Percentiles rank a stretch among this genome's conserved stretches.
Evolutionary conservation across 108 stramenopile genomes (phyloP).

Genomic region (Fragilariopsis cylindrus): DNA sequence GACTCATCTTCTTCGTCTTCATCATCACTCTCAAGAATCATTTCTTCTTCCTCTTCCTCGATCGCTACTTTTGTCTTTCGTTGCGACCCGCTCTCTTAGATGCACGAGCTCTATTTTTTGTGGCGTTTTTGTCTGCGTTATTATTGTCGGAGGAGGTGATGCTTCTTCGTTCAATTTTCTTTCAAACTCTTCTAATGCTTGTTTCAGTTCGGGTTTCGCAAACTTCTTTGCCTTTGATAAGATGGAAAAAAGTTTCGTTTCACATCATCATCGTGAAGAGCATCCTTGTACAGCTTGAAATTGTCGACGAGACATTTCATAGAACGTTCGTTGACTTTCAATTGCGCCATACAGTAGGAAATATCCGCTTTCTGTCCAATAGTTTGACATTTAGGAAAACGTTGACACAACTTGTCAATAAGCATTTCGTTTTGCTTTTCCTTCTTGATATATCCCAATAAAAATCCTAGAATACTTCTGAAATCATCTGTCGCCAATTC

Average conservation of each 20-base stretch:
- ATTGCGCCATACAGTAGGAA: conserved; percentile 92
- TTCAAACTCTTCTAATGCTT: conserved; percentile 86
- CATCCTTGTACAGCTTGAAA: conserved; percentile 88
- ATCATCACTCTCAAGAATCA: conserved; percentile 27
- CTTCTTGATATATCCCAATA: conserved; percentile 95
- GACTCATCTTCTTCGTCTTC: conserved; percentile 20
- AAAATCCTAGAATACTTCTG: conserved; percentile 87
- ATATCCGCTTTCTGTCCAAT: conserved; percentile 84
- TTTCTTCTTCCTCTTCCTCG: conserved; percentile 1
- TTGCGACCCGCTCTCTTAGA: conserved; percentile 51
- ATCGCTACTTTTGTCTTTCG: conserved; percentile 29
- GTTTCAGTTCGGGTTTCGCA: conserved; percentile 79
- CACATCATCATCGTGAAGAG: conserved; percentile 91
- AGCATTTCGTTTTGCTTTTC: conserved; percentile 93
- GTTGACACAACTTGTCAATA: conserved; percentile 91
- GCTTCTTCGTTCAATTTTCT: conserved; percentile 66
- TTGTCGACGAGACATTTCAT: conserved; percentile 84
- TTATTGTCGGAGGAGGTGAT: conserved; percentile 61
- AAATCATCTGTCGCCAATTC: conserved; percentile 75
- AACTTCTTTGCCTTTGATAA: conserved; percentile 83
- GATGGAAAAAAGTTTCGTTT: conserved; percentile 73
- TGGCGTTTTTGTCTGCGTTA: conserved; percentile 66
- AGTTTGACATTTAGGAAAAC: conserved; percentile 78
- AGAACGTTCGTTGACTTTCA: conserved; percentile 88
- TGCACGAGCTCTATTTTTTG: conserved; percentile 45